Conservation (phyloP, 176 grass and related monocot genomes). For the Chrysopogon serrulatus region DNA sequence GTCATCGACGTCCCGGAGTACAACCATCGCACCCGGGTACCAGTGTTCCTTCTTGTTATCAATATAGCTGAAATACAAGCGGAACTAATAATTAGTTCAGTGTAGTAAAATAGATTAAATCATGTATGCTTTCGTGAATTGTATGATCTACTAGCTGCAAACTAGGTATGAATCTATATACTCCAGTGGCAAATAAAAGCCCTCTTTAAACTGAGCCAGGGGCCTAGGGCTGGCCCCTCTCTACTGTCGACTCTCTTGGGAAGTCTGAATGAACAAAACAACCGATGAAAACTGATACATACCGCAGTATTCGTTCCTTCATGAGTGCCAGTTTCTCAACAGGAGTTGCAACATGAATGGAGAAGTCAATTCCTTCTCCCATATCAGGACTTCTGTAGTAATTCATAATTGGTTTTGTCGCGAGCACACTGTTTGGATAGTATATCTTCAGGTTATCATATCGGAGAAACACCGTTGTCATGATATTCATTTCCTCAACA, state of each 20-base stretch:
- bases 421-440: constrained; percentile 63
- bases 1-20: constrained; percentile 46
- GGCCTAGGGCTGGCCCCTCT: neutral
- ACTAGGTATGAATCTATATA: neutral
- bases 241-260: neutral
- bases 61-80: constrained; percentile 41
- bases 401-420: constrained; percentile 65
- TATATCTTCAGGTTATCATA: constrained; percentile 67
- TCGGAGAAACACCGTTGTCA: constrained; percentile 57
- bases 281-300: neutral
- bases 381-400: constrained; percentile 73
- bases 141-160: neutral
- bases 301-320: constrained; percentile 57
- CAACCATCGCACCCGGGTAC: constrained; percentile 45
- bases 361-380: constrained; percentile 62
- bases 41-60: constrained; percentile 56
- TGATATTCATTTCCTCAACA: constrained; percentile 80
- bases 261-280: neutral
- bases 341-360: constrained; percentile 58
- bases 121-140: neutral
- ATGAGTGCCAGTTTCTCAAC: constrained; percentile 47
- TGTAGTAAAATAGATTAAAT: neutral
- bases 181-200: neutral
- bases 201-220: neutral
- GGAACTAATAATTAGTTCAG: neutral